Evolutionary conservation across 352 stramenopile species (phyloP).

Genomic region (Elongisporangium anandrum): DNA sequence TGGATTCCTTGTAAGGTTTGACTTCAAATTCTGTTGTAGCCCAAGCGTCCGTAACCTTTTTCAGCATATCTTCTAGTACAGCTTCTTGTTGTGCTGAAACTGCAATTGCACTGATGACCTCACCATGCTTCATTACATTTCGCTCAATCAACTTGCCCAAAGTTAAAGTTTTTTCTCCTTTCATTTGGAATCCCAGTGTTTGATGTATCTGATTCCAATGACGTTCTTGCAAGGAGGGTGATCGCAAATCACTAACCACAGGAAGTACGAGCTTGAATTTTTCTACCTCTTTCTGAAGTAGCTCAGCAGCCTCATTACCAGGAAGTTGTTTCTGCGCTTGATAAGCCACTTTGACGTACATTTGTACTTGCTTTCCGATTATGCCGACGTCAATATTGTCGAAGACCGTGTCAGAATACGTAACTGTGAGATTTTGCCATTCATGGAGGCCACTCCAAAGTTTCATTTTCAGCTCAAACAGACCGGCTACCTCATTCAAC

Average conservation of each 20-base stretch:
- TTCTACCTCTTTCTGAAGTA: constrained; percentile 84
- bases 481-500: constrained; percentile 79
- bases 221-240: constrained; percentile 58
- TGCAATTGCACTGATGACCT: constrained; percentile 83
- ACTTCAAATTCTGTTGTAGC: constrained; percentile 89
- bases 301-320: constrained; percentile 76
- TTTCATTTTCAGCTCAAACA: constrained; percentile 90
- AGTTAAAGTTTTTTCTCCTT: constrained; percentile 72
- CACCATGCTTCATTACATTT: constrained; percentile 84
- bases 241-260: constrained; percentile 69
- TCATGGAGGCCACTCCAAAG: constrained; percentile 86
- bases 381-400: constrained; percentile 84
- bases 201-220: constrained; percentile 75
- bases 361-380: constrained; percentile 88
- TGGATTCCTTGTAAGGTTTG: constrained; percentile 91
- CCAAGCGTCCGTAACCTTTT: constrained; percentile 91
- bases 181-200: constrained; percentile 88
- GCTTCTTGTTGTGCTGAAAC: constrained; percentile 88
- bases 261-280: constrained; percentile 88
- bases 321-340: constrained; percentile 86
- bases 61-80: constrained; percentile 92
- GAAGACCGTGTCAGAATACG: constrained; percentile 80
- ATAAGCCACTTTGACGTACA: constrained; percentile 85
- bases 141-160: constrained; percentile 82
- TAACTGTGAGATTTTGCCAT: constrained; percentile 76